Percentiles rank a stretch among this genome's conserved stretches.
Conservation (phyloP, 2,329 filamentous ascomycete species). For the Penicillium sp. region DNA sequence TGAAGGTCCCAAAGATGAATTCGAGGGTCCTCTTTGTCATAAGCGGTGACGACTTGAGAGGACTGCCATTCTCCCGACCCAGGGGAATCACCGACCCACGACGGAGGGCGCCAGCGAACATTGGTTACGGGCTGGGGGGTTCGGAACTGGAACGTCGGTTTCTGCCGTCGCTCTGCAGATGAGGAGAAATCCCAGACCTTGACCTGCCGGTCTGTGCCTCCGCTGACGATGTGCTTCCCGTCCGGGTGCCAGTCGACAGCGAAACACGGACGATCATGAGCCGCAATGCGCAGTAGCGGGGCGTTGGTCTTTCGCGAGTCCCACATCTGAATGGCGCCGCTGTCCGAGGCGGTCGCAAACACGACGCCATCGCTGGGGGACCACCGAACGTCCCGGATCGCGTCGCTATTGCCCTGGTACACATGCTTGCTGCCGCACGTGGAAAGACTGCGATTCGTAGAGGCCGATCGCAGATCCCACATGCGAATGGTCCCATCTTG, state of each 20-base stretch:
- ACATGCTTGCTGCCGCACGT: slow-evolving; percentile 57
- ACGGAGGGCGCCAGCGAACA: slow-evolving; percentile 63
- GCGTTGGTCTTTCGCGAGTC: slow-evolving; percentile 60
- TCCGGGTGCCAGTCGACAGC: slow-evolving; percentile 69
- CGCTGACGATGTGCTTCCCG: slow-evolving; percentile 64
- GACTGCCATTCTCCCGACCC: slow-evolving; percentile 59
- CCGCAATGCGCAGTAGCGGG: slow-evolving; percentile 61
- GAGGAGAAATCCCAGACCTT: slow-evolving; percentile 65
- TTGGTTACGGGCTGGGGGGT: slow-evolving; percentile 64
- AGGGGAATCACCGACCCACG: slow-evolving; percentile 54
- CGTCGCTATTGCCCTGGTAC: slow-evolving; percentile 60
- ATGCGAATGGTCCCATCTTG: slow-evolving; percentile 65
- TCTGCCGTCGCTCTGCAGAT: slow-evolving; percentile 57
- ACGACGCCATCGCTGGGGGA: slow-evolving; percentile 63
- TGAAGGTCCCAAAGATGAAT: slow-evolving; percentile 67
- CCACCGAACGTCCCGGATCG: slow-evolving; percentile 65
- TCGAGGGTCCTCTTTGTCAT: slow-evolving; percentile 61
- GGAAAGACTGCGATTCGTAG: slow-evolving; percentile 49
- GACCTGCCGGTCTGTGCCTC: slow-evolving; percentile 62
- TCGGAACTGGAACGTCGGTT: slow-evolving; percentile 59
- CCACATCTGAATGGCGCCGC: slow-evolving; percentile 65
- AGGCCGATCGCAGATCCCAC: slow-evolving; percentile 63
- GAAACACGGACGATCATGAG: slow-evolving; percentile 62
- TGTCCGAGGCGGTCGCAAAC: slow-evolving; percentile 66
- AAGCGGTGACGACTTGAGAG: slow-evolving; percentile 63